Base-by-base conservation (phyloP, 495 filamentous ascomycete genomes). In the Penicillium turbatum region DNA sequence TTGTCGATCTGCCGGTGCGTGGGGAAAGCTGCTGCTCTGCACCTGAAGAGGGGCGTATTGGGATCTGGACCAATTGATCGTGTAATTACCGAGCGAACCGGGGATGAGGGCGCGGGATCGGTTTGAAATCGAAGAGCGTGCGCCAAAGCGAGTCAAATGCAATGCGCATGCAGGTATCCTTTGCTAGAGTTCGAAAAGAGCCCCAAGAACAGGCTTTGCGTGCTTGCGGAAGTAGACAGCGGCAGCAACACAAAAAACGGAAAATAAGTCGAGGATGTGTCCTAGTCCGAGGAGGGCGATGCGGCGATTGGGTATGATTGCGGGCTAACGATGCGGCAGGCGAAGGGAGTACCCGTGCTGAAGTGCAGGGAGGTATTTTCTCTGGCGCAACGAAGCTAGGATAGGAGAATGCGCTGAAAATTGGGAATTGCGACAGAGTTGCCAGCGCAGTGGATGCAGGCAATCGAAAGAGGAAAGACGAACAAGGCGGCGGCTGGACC, bases 381-480 rank as follows among this genome's bases (percentile, higher is more conserved):
- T 51, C 31, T 15, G 64, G 58, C 63, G 57, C 60, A 62, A 48
- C 49, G 45, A 46, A 29, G 35, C 34, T 49, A 38, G 48, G 52
- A 46, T 48, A 30, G 54, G 51, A 48, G 42, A 51, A 56, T 55
- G 57, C 55, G 59, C 62, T 52, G 41, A 36, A 53, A 62, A 60
- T 56, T 43, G 57, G 52, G 36, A 48, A 59, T 68, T 67, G 67
- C 64, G 64, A 64, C 61, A 62, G 35, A 41, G 16, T 65, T 70
- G 72, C 67, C 70, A 72, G 58, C 69, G 62, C 69, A 75, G 65
- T 66, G 48, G 60, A 71, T 72, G 72, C 72, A 75, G 64, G 63
- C 54, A 63, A 63, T 73, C 72, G 54, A 71, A 75, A 71, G 51
- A 38, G 72, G 72, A 69, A 74, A 65, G 55, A 44, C 50, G 63